Percentiles rank a stretch among this genome's conserved stretches.
phyloP scores from a whole-genome alignment of 441 rosid species.

The Rhodomyrtus psidioides region DNA sequence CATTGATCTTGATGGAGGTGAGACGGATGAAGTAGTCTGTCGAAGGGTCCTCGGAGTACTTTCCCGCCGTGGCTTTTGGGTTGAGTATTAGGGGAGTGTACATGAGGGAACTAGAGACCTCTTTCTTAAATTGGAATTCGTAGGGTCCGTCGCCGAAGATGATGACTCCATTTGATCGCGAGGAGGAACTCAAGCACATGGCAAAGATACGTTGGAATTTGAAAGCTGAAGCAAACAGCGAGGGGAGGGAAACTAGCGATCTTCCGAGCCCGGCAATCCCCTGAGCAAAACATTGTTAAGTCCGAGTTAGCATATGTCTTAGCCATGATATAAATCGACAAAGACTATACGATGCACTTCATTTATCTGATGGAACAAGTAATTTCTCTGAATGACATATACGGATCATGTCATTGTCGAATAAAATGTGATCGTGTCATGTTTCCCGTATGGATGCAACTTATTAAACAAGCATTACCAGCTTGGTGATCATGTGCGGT shows the following conservation, averaged over 20 bases:
- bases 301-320: neutral
- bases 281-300: neutral
- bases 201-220: neutral
- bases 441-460: neutral
- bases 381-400: too few relatives aligned
- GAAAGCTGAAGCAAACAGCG: neutral
- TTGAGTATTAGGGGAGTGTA: neutral
- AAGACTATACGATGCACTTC: neutral
- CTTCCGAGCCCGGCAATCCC: slow-evolving; percentile 19
- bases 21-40: slow-evolving; percentile 1
- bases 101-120: neutral
- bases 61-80: neutral
- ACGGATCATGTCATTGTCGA: neutral
- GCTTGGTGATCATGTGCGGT: neutral
- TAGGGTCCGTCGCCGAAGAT: neutral
- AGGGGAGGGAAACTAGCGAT: neutral
- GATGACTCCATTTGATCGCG: neutral
- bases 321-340: neutral
- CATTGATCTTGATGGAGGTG: neutral
- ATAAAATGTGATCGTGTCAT: neutral
- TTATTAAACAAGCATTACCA: neutral
- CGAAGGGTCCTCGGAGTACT: neutral
- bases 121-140: neutral
- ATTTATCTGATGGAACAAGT: neutral
- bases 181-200: neutral